phyloP scores from a whole-genome alignment of 2,329 filamentous ascomycete genomes.

The Botrytis tulipae region DNA sequence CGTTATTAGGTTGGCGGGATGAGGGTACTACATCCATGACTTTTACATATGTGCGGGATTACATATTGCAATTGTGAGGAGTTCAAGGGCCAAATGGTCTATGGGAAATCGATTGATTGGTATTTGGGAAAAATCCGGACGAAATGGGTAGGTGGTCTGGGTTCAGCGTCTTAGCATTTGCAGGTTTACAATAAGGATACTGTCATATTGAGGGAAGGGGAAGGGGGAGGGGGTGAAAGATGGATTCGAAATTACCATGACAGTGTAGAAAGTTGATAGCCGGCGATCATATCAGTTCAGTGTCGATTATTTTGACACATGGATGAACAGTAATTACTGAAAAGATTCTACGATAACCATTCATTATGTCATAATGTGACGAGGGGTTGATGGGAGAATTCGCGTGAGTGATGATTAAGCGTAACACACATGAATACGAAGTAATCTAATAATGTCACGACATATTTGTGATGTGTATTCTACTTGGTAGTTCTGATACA shows the following conservation, averaged over 20 bases:
- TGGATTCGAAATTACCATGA: background rate
- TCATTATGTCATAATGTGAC: background rate
- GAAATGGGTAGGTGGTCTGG: background rate
- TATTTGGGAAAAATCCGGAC: background rate
- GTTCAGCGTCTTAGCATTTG: conserved; percentile 10
- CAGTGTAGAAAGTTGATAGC: background rate
- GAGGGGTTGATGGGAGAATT: background rate
- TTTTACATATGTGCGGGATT: conserved; percentile 17
- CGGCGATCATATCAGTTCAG: background rate
- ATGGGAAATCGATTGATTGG: conserved; percentile 2
- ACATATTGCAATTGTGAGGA: conserved; percentile 16
- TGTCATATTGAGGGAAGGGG: background rate
- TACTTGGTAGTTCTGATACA: background rate
- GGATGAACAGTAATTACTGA: background rate
- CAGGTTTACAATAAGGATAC: conserved; percentile 3
- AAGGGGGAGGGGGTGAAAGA: background rate
- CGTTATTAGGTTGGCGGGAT: conserved; percentile 3
- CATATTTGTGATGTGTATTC: background rate
- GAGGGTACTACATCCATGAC: conserved; percentile 16
- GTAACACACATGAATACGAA: background rate
- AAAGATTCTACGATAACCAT: background rate
- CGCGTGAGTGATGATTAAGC: background rate
- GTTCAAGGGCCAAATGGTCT: conserved; percentile 8
- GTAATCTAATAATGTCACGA: background rate
- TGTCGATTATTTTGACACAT: background rate